These are phyloP conservation scores for Maudiozyma saulgeensis DNA, from an alignment of 805 yeast genomes.

Conservation along the genomic window DNA sequence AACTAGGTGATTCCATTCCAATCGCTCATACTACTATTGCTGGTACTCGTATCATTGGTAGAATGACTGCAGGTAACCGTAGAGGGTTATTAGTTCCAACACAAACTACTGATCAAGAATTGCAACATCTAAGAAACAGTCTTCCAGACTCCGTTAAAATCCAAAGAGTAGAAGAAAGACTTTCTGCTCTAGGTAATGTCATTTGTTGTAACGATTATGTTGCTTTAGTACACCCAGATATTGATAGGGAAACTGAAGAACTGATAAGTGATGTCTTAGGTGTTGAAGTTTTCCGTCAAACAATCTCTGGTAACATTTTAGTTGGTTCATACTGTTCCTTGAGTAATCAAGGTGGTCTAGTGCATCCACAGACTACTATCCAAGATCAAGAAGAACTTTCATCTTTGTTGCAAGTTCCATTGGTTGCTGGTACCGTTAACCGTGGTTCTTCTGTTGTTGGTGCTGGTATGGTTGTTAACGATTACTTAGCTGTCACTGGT, in stretches of 20 bases:
- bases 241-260: slow-evolving; percentile 98
- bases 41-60: slow-evolving; percentile 94
- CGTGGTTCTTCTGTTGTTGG: slow-evolving; percentile 97
- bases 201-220: slow-evolving; percentile 98
- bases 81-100: slow-evolving; percentile 95
- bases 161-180: slow-evolving; percentile 95
- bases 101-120: slow-evolving; percentile 96
- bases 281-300: slow-evolving; percentile 97
- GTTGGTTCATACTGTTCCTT: slow-evolving; percentile 95
- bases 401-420: slow-evolving; percentile 89
- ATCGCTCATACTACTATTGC: slow-evolving; percentile 96
- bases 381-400: slow-evolving; percentile 98
- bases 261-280: slow-evolving; percentile 95
- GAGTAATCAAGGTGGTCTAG: slow-evolving; percentile 96
- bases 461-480: slow-evolving; percentile 97
- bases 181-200: slow-evolving; percentile 94
- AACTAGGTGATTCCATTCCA: slow-evolving; percentile 92
- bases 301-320: slow-evolving; percentile 94
- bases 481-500: slow-evolving; percentile 96
- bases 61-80: slow-evolving; percentile 98
- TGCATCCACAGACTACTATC: slow-evolving; percentile 93
- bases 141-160: slow-evolving; percentile 91
- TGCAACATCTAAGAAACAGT: slow-evolving; percentile 93
- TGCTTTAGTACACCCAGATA: slow-evolving; percentile 97
- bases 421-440: slow-evolving; percentile 97